Evolutionary conservation across 345 rosid species (phyloP).

Genomic region (Populus simonii): DNA sequence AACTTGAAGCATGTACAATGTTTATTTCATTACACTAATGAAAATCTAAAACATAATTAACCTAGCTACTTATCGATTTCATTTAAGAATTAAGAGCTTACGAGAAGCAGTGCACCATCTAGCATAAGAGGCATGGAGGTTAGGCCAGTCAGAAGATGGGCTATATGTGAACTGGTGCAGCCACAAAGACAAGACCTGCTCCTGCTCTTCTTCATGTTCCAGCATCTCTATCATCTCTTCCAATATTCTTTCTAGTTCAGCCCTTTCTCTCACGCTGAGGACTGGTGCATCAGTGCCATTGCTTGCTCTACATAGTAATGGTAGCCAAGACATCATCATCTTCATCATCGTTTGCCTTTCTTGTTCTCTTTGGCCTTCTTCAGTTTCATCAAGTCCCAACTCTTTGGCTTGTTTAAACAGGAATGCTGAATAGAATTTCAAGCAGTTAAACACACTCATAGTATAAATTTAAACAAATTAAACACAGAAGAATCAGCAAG

Average conservation of each 20-base stretch:
- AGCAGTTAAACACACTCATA: neutral
- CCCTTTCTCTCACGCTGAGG: slow-evolving; percentile 46
- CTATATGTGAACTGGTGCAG: slow-evolving; percentile 69
- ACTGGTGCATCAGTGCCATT: slow-evolving; percentile 65
- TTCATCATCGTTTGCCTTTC: slow-evolving; percentile 47
- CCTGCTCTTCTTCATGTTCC: slow-evolving; percentile 56
- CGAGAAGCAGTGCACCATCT: slow-evolving; percentile 80
- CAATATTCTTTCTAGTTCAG: slow-evolving; percentile 53
- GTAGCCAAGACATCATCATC: slow-evolving; percentile 72
- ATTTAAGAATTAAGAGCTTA: slow-evolving; percentile 39
- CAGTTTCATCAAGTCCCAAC: slow-evolving; percentile 29
- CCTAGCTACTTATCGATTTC: neutral
- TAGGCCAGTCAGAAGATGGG: slow-evolving; percentile 86
- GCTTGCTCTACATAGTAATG: slow-evolving; percentile 70
- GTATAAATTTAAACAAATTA: too few relatives aligned
- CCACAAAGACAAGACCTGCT: slow-evolving; percentile 75
- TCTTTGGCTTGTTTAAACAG: slow-evolving; percentile 66
- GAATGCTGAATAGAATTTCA: slow-evolving; percentile 44
- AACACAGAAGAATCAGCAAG: too few relatives aligned
- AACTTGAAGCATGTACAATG: neutral
- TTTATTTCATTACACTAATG: neutral
- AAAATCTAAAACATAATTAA: neutral
- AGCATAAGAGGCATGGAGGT: slow-evolving; percentile 56
- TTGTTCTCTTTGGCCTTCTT: slow-evolving; percentile 38
- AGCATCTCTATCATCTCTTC: slow-evolving; percentile 58